phyloP scores from a whole-genome alignment of 352 stramenopile species.

The Saprolegnia diclina region DNA sequence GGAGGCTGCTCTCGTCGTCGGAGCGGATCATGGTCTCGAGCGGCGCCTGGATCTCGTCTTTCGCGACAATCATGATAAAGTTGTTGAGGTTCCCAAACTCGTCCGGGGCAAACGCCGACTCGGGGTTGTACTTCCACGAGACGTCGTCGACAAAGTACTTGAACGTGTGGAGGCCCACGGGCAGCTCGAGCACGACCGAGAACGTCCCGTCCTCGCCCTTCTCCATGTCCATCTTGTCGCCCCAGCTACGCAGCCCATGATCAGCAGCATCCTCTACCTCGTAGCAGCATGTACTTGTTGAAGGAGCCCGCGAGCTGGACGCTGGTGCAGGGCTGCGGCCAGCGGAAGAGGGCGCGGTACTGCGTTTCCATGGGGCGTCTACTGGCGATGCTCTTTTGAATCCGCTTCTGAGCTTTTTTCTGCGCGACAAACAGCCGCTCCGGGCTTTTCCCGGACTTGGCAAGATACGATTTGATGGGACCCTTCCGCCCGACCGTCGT shows the following conservation, averaged over 20 bases:
- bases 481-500: not conserved
- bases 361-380: not conserved
- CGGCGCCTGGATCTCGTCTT: constrained; percentile 44
- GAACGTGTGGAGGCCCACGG: constrained; percentile 64
- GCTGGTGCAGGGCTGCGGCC: constrained; percentile 8
- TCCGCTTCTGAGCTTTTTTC: not conserved
- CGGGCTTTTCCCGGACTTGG: not conserved
- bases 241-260: constrained; percentile 45
- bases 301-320: constrained; percentile 74
- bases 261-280: not conserved
- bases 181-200: constrained; percentile 50
- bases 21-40: constrained; percentile 63
- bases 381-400: not conserved
- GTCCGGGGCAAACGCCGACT: constrained; percentile 72
- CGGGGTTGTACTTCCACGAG: constrained; percentile 78
- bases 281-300: constrained; percentile 58
- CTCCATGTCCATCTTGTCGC: constrained; percentile 65
- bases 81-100: constrained; percentile 87
- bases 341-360: constrained; percentile 19
- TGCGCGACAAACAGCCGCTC: not conserved
- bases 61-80: constrained; percentile 55
- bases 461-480: not conserved
- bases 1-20: constrained; percentile 41
- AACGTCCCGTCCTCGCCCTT: constrained; percentile 29
- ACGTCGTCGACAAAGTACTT: constrained; percentile 68